phyloP scores from a whole-genome alignment of 1,284 basidiomycete genomes.

The Leucocoprinus gongylophorus region DNA sequence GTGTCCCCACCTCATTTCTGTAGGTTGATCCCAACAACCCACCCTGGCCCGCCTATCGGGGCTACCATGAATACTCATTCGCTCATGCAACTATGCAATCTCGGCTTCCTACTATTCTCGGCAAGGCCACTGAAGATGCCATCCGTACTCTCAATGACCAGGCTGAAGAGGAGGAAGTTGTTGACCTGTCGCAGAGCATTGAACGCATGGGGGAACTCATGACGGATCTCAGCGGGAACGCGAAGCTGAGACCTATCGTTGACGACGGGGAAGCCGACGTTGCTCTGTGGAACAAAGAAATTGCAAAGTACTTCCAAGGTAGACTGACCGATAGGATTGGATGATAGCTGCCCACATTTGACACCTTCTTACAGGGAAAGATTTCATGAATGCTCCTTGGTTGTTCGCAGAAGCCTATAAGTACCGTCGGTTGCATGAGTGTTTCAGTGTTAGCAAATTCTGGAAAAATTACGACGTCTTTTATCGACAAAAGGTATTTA shows the following conservation, averaged over 20 bases:
- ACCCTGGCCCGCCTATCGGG: constrained; percentile 93
- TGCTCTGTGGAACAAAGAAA: constrained; percentile 96
- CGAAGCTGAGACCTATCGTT: constrained; percentile 77
- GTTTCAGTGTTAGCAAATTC: constrained; percentile 89
- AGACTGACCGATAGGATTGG: constrained; percentile 12
- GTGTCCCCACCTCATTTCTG: neutral
- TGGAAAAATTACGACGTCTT: constrained; percentile 91
- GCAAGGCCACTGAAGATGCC: constrained; percentile 93
- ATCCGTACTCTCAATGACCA: constrained; percentile 87
- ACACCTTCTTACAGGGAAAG: constrained; percentile 53
- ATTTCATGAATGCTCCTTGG: constrained; percentile 97
- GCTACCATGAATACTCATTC: constrained; percentile 95
- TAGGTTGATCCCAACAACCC: constrained; percentile 90
- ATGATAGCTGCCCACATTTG: constrained; percentile 3
- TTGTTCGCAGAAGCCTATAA: constrained; percentile 97
- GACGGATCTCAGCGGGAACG: constrained; percentile 73
- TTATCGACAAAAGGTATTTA: constrained; percentile 76
- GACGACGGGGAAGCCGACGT: constrained; percentile 95
- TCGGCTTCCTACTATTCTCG: constrained; percentile 90
- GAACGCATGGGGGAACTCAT: constrained; percentile 82
- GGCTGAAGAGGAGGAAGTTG: constrained; percentile 77
- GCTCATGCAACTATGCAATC: constrained; percentile 93
- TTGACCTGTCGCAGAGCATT: constrained; percentile 85
- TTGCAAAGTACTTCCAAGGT: constrained; percentile 91
- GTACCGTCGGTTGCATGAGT: constrained; percentile 92